Evolutionary conservation across 2,329 filamentous ascomycete species (phyloP).

Genomic region (Colletotrichum sp.): DNA sequence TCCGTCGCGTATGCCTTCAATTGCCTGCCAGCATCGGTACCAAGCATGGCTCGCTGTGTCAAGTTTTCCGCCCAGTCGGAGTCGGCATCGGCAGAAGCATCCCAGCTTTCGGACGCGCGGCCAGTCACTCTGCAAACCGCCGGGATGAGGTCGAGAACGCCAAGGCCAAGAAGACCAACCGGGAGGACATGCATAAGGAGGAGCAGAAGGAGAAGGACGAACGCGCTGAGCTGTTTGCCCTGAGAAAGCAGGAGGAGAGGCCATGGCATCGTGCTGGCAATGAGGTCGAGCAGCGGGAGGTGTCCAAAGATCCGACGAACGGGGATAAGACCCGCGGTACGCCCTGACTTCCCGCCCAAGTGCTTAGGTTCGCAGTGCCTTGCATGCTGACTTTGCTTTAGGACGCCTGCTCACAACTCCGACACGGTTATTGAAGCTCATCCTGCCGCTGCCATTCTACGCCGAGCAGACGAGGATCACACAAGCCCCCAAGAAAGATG

Average conservation of each 20-base stretch:
- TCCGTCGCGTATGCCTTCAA: conserved; percentile 23
- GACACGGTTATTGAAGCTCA: conserved; percentile 79
- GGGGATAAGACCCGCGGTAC: conserved; percentile 36
- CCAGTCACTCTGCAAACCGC: neutral
- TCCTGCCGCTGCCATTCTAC: conserved; percentile 68
- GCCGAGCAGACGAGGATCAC: conserved; percentile 9
- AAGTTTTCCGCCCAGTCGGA: conserved; percentile 19
- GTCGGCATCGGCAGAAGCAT: conserved; percentile 5
- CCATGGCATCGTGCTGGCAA: conserved; percentile 72
- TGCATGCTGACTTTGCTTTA: conserved; percentile 22
- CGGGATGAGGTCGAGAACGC: conserved; percentile 18
- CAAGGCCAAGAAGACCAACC: conserved; percentile 31
- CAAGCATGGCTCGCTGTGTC: conserved; percentile 10
- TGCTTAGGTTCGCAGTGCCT: no score
- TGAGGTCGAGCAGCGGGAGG: conserved; percentile 43
- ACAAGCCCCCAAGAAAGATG: conserved; percentile 19
- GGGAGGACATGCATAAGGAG: conserved; percentile 7
- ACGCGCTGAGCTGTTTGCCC: conserved; percentile 45
- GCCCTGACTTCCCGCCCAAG: neutral
- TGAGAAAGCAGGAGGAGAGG: conserved; percentile 62
- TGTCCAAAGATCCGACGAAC: conserved; percentile 27
- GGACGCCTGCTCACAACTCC: conserved; percentile 83
- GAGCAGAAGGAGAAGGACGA: conserved; percentile 37
- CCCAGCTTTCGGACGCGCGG: neutral
- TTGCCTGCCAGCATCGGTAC: conserved; percentile 12